Percentiles rank a stretch among this genome's conserved stretches.
Evolutionary conservation across 805 yeast species (phyloP).

Genomic region (Brettanomyces bruxellensis): DNA sequence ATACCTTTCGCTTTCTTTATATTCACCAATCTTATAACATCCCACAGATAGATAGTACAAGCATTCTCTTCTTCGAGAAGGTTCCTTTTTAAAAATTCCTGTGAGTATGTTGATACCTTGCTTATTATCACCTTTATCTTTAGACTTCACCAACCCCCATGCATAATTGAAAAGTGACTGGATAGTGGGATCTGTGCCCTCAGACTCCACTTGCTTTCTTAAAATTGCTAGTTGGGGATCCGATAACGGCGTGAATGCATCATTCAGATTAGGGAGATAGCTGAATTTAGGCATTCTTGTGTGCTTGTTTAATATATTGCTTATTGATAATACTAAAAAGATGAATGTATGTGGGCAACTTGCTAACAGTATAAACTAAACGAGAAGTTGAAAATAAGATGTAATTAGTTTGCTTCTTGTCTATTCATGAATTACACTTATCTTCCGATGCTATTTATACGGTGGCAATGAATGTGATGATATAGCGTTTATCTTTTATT

Average conservation of each 20-base stretch:
- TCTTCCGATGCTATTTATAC: too few species aligned
- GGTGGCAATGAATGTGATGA: too few species aligned
- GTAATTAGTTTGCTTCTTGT: too few species aligned
- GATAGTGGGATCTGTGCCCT: conserved; percentile 68
- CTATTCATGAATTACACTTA: too few species aligned
- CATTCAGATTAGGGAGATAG: conserved; percentile 22
- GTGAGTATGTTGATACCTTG: conserved; percentile 73
- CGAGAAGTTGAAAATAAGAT: too few species aligned
- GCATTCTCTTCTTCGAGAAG: conserved; percentile 81
- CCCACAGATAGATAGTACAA: conserved; percentile 84
- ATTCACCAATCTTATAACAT: conserved; percentile 81
- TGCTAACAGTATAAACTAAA: too few species aligned
- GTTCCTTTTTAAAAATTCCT: conserved; percentile 62
- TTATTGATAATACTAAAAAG: not conserved
- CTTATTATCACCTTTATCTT: conserved; percentile 52
- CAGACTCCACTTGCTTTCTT: conserved; percentile 68
- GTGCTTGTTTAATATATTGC: not conserved
- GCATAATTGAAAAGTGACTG: conserved; percentile 91
- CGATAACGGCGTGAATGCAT: conserved; percentile 43
- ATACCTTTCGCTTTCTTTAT: conserved; percentile 75
- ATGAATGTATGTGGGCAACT: too few species aligned
- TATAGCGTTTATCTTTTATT: too few species aligned
- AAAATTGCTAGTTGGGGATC: conserved; percentile 69
- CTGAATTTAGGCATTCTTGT: conserved; percentile 17
- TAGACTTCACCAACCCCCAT: conserved; percentile 87